Evolutionary conservation across 73 alveolate genomes (phyloP).

Genomic region (Blepharisma stoltei): DNA sequence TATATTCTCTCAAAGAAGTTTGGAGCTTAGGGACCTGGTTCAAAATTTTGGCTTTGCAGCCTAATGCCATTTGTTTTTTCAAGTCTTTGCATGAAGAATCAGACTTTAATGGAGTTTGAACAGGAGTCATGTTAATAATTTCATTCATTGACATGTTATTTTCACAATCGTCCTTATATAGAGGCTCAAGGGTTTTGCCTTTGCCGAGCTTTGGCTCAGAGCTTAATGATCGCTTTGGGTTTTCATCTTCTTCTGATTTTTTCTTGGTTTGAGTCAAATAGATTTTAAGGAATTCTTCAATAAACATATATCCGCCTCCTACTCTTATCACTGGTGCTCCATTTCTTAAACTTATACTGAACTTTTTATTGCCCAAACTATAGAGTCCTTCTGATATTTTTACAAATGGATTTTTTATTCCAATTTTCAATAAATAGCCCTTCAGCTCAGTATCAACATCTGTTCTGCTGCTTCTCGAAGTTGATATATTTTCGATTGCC

Average conservation of each 20-base stretch:
- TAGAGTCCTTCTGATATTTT: slow-evolving; percentile 25
- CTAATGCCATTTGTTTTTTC: too few relatives aligned
- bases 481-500: not conserved
- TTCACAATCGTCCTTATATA: too few relatives aligned
- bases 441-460: not conserved
- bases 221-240: not conserved
- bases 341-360: slow-evolving; percentile 34
- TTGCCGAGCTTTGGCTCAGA: not conserved
- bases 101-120: too few relatives aligned
- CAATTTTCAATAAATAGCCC: not conserved
- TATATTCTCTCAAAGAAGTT: too few relatives aligned
- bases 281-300: slow-evolving; percentile 55
- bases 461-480: not conserved
- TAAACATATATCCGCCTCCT: slow-evolving; percentile 75
- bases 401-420: slow-evolving; percentile 12
- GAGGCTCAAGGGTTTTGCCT: not conserved
- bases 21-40: too few relatives aligned
- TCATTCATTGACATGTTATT: too few relatives aligned
- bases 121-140: too few relatives aligned
- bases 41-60: too few relatives aligned
- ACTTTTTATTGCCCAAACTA: slow-evolving; percentile 10
- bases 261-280: slow-evolving; percentile 29
- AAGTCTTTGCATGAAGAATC: too few relatives aligned
- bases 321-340: slow-evolving; percentile 64
- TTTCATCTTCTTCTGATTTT: slow-evolving; percentile 33